These are phyloP conservation scores for Hypoxylon intermedium DNA, from an alignment of 495 filamentous ascomycete species.

Conservation along the genomic window DNA sequence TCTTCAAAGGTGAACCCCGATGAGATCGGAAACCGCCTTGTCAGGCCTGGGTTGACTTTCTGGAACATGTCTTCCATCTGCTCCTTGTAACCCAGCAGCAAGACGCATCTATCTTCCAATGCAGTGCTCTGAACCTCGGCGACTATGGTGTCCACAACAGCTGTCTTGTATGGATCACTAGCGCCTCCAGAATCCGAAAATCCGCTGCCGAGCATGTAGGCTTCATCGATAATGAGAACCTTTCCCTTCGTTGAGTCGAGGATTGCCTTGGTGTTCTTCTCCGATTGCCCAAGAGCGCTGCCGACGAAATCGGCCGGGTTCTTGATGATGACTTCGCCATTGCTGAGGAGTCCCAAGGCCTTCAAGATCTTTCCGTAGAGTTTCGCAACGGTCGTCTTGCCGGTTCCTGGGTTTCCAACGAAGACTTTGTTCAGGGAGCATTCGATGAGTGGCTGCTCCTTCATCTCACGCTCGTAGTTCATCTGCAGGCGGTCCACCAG, in stretches of 20 bases:
- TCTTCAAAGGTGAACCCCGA: slow-evolving; percentile 75
- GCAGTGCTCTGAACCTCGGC: slow-evolving; percentile 80
- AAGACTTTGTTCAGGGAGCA: slow-evolving; percentile 72
- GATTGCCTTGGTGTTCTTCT: slow-evolving; percentile 75
- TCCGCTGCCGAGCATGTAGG: slow-evolving; percentile 68
- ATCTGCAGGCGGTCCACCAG: slow-evolving; percentile 63
- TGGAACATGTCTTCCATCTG: slow-evolving; percentile 81
- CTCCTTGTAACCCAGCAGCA: slow-evolving; percentile 80
- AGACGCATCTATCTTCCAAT: slow-evolving; percentile 78
- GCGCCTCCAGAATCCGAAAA: slow-evolving; percentile 60
- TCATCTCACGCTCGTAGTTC: slow-evolving; percentile 66
- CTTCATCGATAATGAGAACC: slow-evolving; percentile 78
- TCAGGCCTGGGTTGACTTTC: slow-evolving; percentile 78
- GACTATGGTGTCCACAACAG: slow-evolving; percentile 80
- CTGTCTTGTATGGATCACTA: slow-evolving; percentile 66
- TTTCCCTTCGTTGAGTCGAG: slow-evolving; percentile 71
- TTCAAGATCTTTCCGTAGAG: slow-evolving; percentile 71
- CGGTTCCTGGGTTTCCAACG: slow-evolving; percentile 73
- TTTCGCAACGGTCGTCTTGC: slow-evolving; percentile 79
- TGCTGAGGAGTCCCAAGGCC: slow-evolving; percentile 64
- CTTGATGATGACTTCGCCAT: slow-evolving; percentile 70
- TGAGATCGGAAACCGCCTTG: slow-evolving; percentile 70
- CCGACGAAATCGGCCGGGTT: slow-evolving; percentile 80
- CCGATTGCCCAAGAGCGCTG: slow-evolving; percentile 66
- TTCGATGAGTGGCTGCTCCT: slow-evolving; percentile 61